Conservation (phyloP, 2,329 filamentous ascomycete genomes). For the Didymella pomorum region DNA sequence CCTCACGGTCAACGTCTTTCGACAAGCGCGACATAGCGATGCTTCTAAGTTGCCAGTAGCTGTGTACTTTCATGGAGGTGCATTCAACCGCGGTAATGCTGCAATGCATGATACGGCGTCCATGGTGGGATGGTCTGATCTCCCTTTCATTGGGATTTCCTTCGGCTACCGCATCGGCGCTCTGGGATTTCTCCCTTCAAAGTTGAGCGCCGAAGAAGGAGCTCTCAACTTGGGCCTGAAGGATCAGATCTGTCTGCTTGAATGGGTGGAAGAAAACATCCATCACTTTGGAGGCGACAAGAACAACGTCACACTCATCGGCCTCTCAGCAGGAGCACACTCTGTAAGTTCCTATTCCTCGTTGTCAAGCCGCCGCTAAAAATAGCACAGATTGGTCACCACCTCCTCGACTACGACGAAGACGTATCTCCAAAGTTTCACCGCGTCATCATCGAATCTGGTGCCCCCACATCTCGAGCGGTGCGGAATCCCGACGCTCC, state of each 20-base stretch:
- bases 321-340: slow-evolving; percentile 32
- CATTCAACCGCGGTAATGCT: slow-evolving; percentile 57
- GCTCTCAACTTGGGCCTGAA: slow-evolving; percentile 32
- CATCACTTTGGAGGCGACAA: slow-evolving; percentile 38
- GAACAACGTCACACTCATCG: slow-evolving; percentile 30
- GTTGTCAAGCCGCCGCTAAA: not conserved
- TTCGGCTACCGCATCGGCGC: slow-evolving; percentile 31
- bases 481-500: slow-evolving; percentile 52
- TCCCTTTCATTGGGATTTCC: slow-evolving; percentile 63
- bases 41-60: slow-evolving; percentile 23
- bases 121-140: slow-evolving; percentile 63
- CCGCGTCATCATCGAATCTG: slow-evolving; percentile 58
- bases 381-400: slow-evolving; percentile 66
- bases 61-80: slow-evolving; percentile 69
- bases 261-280: slow-evolving; percentile 56
- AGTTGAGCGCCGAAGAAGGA: slow-evolving; percentile 41
- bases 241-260: slow-evolving; percentile 41
- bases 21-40: slow-evolving; percentile 11
- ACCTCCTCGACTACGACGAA: slow-evolving; percentile 62
- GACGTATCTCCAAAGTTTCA: slow-evolving; percentile 53
- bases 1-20: slow-evolving; percentile 31
- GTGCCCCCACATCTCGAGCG: slow-evolving; percentile 57
- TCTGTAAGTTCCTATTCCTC: slow-evolving; percentile 9
- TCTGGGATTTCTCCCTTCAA: slow-evolving; percentile 20
- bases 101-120: slow-evolving; percentile 66